These are phyloP conservation scores for Oryza nivara DNA, from an alignment of 176 grass and related monocot species.

Conservation along the genomic window DNA sequence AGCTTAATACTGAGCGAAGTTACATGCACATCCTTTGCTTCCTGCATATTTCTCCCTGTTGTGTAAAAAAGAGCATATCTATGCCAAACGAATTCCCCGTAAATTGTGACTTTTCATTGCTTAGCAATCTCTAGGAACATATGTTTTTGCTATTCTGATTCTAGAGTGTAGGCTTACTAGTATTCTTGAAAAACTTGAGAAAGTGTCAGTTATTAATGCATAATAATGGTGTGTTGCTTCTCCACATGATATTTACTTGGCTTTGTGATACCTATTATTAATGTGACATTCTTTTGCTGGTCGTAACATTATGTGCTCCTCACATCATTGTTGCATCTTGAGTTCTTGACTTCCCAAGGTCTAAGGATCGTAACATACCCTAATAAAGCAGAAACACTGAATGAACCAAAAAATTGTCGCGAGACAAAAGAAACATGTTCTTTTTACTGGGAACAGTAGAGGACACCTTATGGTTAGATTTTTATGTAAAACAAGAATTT, in stretches of 20 bases:
- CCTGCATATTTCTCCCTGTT: not conserved
- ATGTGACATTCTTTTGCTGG: not conserved
- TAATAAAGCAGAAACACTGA: not conserved
- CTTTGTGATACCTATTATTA: not conserved
- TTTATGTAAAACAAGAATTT: too few species aligned
- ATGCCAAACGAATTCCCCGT: not conserved
- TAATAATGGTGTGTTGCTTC: not conserved
- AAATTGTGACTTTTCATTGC: slow-evolving; percentile 13
- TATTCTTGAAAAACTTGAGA: slow-evolving; percentile 15
- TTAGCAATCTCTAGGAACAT: slow-evolving; percentile 1
- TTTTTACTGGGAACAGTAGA: too few species aligned
- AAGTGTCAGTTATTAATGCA: not conserved
- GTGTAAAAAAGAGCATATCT: not conserved
- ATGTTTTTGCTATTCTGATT: not conserved
- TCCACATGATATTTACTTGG: not conserved
- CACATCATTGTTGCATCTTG: not conserved
- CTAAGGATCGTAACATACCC: too few species aligned
- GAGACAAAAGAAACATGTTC: not conserved
- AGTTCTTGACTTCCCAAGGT: not conserved
- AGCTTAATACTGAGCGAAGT: not conserved
- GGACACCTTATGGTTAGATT: too few species aligned
- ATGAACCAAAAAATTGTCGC: not conserved
- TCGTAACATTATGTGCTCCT: not conserved
- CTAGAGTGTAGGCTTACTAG: not conserved
- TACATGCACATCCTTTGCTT: not conserved